Base-by-base conservation (phyloP, 805 yeast genomes). In the Dipodascus geniculatus region DNA sequence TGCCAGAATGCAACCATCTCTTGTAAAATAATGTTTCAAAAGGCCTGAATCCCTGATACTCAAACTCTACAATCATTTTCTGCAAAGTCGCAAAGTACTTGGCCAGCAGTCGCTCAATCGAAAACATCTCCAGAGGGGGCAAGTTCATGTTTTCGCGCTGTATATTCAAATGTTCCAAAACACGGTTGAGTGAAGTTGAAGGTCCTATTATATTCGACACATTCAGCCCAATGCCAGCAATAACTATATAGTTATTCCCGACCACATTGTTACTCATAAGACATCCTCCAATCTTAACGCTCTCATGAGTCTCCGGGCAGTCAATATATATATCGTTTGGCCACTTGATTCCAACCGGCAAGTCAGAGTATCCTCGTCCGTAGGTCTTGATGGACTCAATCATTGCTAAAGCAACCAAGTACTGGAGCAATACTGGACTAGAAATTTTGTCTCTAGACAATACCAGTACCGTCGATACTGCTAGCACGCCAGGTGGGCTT, bases 291-390 rank as follows among this genome's bases (percentile, higher is more conserved):
- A 90, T 77, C 65, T 91, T 91, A 17, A 80, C 79, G 66, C 79
- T 85, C 17, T 62, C 56, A 16, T 57, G 61, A 2, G 53, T 33
- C 6, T 64, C 60, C 0, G 95, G 93, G 53, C 79, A 80, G 61
- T 81, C 65, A 2, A 84, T 80, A 63, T 87, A 93, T 14, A 91
- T 71, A 67, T 93, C 99, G 65, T 93, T 93, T 1, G 99, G 99
- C 99, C 99, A 93, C 65, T 93, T 93, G 56, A 93, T 76, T 51
- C 81, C 75, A 14, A 91, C 74, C 0, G 96, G 97, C 60, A 93
- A 68, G 49, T 80, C 83, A 19, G 80, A 82, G 64, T 83, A 87
- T 0, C 86, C 87, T 0, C 69, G 68, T 1, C 80, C 80, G 61
- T 88, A 81, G 1, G 79, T 72, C 33, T 78, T 67, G 17, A 91